These are phyloP conservation scores for Ceratocystis alfenasii DNA, from an alignment of 2,329 filamentous ascomycete genomes.

Conservation along the genomic window DNA sequence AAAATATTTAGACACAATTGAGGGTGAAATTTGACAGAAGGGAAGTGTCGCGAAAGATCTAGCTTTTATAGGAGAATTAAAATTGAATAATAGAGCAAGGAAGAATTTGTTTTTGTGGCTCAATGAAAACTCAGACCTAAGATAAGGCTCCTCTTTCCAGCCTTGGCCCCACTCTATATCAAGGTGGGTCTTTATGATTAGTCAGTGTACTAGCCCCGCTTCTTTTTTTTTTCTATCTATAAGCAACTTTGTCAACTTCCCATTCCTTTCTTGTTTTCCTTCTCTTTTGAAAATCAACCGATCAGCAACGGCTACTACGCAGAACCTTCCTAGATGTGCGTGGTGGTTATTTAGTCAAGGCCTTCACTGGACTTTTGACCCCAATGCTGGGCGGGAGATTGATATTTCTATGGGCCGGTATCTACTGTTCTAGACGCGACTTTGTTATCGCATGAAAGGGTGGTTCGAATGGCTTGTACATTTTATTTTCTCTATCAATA, in stretches of 20 bases:
- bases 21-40: not conserved
- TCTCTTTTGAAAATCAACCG: conserved; percentile 31
- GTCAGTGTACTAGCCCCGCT: conserved; percentile 11
- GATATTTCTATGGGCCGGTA: conserved; percentile 55
- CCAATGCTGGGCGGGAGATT: conserved; percentile 51
- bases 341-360: conserved; percentile 13
- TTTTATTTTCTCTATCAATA: conserved; percentile 34
- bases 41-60: not conserved
- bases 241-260: not conserved
- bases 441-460: conserved; percentile 50
- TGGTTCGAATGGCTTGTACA: conserved; percentile 77
- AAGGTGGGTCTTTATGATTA: conserved; percentile 10
- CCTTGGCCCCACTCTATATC: conserved; percentile 12
- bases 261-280: conserved; percentile 28
- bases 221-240: not conserved
- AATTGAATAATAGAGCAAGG: not conserved
- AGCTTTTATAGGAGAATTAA: not conserved
- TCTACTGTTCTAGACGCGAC: conserved; percentile 72
- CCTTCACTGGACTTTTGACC: conserved; percentile 31
- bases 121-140: conserved; percentile 7
- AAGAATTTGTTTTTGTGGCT: not conserved
- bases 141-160: conserved; percentile 9
- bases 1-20: conserved; percentile 23
- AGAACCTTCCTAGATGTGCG: conserved; percentile 24
- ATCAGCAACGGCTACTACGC: conserved; percentile 28